phyloP scores from a whole-genome alignment of 108 stramenopile species.

The Nitzschia putrida region DNA sequence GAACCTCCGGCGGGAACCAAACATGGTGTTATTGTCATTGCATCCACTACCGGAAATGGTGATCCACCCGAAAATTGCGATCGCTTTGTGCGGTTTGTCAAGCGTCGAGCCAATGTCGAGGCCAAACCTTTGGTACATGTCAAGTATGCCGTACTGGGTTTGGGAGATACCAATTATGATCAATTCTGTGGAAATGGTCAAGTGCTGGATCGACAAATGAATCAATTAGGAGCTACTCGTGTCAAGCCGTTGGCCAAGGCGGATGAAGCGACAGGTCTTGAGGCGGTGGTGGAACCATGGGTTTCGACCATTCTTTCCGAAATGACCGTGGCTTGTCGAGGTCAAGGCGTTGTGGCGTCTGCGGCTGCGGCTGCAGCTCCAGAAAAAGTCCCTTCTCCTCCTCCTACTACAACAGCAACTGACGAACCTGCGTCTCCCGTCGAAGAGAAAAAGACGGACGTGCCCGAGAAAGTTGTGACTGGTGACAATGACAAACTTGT shows the following conservation, averaged over 20 bases:
- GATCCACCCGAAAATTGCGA: conserved; percentile 87
- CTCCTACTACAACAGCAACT: no score
- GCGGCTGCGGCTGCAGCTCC: no score
- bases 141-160: conserved; percentile 68
- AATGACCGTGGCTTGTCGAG: conserved; percentile 52
- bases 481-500: conserved; percentile 9
- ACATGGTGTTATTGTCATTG: conserved; percentile 69
- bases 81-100: conserved; percentile 70
- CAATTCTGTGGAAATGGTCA: conserved; percentile 82
- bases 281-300: conserved; percentile 88
- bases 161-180: conserved; percentile 91
- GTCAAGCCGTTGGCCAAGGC: conserved; percentile 58
- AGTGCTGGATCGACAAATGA: conserved; percentile 58
- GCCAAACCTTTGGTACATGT: conserved; percentile 50
- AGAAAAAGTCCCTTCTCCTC: no score
- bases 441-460: neutral
- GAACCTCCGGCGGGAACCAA: conserved; percentile 34
- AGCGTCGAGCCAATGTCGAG: conserved; percentile 51
- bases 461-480: neutral
- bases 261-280: conserved; percentile 90
- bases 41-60: conserved; percentile 91
- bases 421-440: neutral
- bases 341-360: neutral
- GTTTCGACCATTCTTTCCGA: conserved; percentile 39
- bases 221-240: conserved; percentile 70